These are phyloP conservation scores for Cyclotella baltica DNA, from an alignment of 108 stramenopile genomes.

Conservation along the genomic window DNA sequence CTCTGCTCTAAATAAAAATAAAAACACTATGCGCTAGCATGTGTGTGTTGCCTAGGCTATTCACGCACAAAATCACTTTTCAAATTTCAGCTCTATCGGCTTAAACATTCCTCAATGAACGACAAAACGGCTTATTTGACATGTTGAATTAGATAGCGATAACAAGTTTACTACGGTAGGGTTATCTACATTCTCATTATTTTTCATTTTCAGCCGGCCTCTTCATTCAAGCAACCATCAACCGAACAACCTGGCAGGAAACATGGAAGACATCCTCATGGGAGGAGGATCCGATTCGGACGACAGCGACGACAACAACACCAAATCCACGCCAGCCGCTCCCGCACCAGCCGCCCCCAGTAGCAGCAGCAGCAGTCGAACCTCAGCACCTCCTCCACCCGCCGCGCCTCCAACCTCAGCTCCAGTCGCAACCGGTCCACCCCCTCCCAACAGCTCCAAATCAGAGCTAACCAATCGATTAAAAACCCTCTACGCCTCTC, in stretches of 20 bases:
- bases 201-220: background rate
- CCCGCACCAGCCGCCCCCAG: background rate
- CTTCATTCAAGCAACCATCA: background rate
- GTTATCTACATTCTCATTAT: no score
- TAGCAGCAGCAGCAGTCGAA: background rate
- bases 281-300: slow-evolving; percentile 31
- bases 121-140: no score
- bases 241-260: slow-evolving; percentile 15
- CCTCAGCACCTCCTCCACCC: background rate
- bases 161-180: no score
- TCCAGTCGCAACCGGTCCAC: background rate
- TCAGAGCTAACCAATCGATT: slow-evolving; percentile 51
- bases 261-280: slow-evolving; percentile 39
- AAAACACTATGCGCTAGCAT: no score
- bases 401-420: background rate
- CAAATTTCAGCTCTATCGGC: no score
- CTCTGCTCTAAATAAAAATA: no score
- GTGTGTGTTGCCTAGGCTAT: no score
- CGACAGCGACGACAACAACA: slow-evolving; percentile 26
- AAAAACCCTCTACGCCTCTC: slow-evolving; percentile 38
- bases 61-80: no score
- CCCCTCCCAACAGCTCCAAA: slow-evolving; percentile 30
- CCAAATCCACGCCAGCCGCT: background rate
- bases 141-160: no score
- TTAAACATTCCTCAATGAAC: no score